phyloP scores from a whole-genome alignment of 164 flowering plant genomes.

The Stephania cephalantha region DNA sequence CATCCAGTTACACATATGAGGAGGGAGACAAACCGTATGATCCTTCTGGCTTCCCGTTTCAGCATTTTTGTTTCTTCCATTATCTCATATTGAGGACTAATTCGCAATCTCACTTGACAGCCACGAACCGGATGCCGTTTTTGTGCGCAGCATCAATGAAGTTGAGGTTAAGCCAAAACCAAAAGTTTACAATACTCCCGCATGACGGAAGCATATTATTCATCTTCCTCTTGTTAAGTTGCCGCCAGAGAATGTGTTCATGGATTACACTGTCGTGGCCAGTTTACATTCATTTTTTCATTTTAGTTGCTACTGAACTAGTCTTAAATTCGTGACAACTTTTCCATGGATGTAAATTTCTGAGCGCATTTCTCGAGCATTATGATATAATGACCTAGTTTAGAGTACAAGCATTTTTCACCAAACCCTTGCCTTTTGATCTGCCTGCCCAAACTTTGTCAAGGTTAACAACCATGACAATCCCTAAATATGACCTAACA shows the following conservation, averaged over 20 bases:
- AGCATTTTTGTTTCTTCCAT: background rate
- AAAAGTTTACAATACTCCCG: slow-evolving; percentile 42
- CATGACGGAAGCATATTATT: background rate
- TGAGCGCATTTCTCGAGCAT: background rate
- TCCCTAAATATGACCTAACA: background rate
- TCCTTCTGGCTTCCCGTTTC: slow-evolving; percentile 5
- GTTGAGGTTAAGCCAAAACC: slow-evolving; percentile 97
- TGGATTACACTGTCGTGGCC: background rate
- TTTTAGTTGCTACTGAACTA: background rate
- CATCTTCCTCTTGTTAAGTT: background rate
- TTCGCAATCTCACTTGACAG: slow-evolving; percentile 38
- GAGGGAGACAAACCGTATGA: slow-evolving; percentile 86
- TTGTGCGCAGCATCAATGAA: slow-evolving; percentile 80
- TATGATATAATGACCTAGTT: background rate
- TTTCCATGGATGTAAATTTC: background rate
- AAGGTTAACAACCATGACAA: background rate
- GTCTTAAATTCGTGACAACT: background rate
- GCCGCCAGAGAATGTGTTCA: background rate
- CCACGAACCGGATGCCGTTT: slow-evolving; percentile 91
- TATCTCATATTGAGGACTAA: background rate
- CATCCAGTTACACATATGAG: slow-evolving; percentile 90
- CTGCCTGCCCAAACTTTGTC: background rate
- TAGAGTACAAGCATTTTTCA: background rate
- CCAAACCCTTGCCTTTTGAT: background rate
- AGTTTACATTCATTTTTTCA: background rate